Conservation (phyloP, 2,329 filamentous ascomycete genomes). For the Microthyrium microscopicum region DNA sequence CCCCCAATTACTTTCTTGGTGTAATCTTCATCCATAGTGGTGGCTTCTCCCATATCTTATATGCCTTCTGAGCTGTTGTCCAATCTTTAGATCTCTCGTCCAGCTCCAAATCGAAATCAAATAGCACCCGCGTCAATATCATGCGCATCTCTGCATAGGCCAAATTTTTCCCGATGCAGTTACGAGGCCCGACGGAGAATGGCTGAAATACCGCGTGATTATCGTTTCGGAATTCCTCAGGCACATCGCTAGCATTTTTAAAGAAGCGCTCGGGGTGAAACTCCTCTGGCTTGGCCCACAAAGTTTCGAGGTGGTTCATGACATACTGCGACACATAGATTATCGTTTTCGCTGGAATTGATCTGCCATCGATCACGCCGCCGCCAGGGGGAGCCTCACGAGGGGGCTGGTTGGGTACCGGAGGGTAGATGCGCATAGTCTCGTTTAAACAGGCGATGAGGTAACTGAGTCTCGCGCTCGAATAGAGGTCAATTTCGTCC, state of each 20-base stretch:
- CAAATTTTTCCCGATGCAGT: slow-evolving; percentile 7
- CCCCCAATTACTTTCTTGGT: too few relatives aligned
- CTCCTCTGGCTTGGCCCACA: neutral
- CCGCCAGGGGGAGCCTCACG: slow-evolving; percentile 14
- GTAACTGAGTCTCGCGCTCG: slow-evolving; percentile 9
- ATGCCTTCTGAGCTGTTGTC: neutral
- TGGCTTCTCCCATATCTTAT: slow-evolving; percentile 2
- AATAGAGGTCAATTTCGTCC: slow-evolving; percentile 18
- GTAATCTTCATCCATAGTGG: neutral
- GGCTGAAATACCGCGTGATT: slow-evolving; percentile 2
- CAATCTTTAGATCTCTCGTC: neutral
- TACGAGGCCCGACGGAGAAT: slow-evolving; percentile 6
- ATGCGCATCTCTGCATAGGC: slow-evolving; percentile 7
- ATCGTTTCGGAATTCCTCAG: slow-evolving; percentile 1
- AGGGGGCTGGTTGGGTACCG: neutral
- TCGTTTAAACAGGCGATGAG: slow-evolving; percentile 2
- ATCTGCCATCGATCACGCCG: slow-evolving; percentile 14
- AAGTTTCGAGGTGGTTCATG: neutral
- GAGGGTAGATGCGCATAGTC: slow-evolving; percentile 1
- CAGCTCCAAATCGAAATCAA: slow-evolving; percentile 8
- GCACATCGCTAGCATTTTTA: too few relatives aligned
- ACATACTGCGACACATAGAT: too few relatives aligned
- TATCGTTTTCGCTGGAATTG: slow-evolving; percentile 15
- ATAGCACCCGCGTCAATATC: slow-evolving; percentile 6
- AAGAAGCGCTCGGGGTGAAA: slow-evolving; percentile 1